Percentiles rank a stretch among this genome's conserved stretches.
These are phyloP conservation scores for Zostera marina DNA, from an alignment of 116 monocot species.

Conservation along the genomic window DNA sequence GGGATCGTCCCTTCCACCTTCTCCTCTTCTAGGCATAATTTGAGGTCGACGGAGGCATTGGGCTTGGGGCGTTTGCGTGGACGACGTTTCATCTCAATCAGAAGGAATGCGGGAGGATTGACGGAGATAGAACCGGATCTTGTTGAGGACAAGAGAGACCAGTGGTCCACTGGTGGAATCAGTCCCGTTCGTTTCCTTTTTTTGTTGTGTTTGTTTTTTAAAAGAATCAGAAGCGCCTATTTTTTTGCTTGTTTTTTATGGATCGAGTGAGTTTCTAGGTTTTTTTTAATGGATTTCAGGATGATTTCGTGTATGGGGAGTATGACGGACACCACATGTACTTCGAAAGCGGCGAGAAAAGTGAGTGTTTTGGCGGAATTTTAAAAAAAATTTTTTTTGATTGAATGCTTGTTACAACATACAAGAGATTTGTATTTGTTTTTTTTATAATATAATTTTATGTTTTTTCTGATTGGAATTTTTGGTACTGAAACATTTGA, in stretches of 20 bases:
- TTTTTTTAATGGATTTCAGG: conserved; percentile 18
- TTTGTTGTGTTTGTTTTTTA: background rate
- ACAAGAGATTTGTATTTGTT: too few species aligned
- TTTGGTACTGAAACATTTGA: too few species aligned
- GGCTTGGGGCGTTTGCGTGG: too few species aligned
- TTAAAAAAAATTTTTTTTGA: too few species aligned
- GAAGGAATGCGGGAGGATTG: conserved; percentile 35
- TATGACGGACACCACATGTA: conserved; percentile 88
- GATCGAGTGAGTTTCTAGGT: background rate
- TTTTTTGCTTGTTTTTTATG: background rate
- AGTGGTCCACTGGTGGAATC: conserved; percentile 53
- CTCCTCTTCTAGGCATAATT: too few species aligned
- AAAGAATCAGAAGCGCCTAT: background rate
- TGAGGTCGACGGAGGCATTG: too few species aligned
- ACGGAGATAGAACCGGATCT: conserved; percentile 87
- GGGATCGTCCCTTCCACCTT: too few species aligned
- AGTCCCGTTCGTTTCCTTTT: conserved; percentile 23
- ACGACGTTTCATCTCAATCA: conserved; percentile 2
- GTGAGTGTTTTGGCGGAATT: conserved; percentile 7
- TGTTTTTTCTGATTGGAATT: too few species aligned
- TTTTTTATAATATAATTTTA: too few species aligned
- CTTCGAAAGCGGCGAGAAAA: conserved; percentile 34
- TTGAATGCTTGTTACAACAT: too few species aligned
- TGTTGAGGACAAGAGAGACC: conserved; percentile 54
- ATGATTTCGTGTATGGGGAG: conserved; percentile 69